These are phyloP conservation scores for Drosera spatulata DNA, from an alignment of 179 eudicot genomes.

Conservation along the genomic window DNA sequence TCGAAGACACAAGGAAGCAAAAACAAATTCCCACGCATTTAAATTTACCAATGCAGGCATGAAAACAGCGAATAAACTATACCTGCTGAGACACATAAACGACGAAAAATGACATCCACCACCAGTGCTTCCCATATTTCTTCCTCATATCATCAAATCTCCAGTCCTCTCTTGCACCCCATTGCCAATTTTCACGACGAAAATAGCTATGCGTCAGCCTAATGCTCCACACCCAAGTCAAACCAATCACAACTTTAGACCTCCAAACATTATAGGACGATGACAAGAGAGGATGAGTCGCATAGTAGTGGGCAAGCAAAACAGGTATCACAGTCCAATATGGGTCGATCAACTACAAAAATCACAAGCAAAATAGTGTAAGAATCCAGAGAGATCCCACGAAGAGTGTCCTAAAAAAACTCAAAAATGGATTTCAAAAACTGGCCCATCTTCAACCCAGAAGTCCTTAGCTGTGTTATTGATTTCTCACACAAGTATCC, in stretches of 20 bases:
- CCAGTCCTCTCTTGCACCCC: conserved; percentile 95
- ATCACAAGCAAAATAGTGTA: conserved; percentile 1
- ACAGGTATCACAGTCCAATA: conserved; percentile 92
- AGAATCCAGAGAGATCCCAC: neutral
- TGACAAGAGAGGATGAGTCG: conserved; percentile 51
- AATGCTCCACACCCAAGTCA: conserved; percentile 76
- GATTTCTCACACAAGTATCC: too few relatives aligned
- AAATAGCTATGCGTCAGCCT: conserved; percentile 85
- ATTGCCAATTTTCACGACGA: conserved; percentile 83
- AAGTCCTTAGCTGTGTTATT: neutral
- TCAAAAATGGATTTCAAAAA: too few relatives aligned
- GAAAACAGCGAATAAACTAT: neutral
- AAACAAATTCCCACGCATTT: too few relatives aligned
- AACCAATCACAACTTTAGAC: conserved; percentile 41
- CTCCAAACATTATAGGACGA: conserved; percentile 33
- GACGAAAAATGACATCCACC: conserved; percentile 93
- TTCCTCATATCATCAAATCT: conserved; percentile 64
- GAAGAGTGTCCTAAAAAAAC: too few relatives aligned
- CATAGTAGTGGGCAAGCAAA: conserved; percentile 55
- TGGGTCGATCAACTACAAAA: conserved; percentile 78
- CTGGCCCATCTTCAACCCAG: too few relatives aligned
- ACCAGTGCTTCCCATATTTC: conserved; percentile 66
- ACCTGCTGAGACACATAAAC: conserved; percentile 86
- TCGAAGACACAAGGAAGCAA: neutral
- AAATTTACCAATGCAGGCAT: too few relatives aligned